These are phyloP conservation scores for Trichoderma orchidacearum DNA, from an alignment of 495 filamentous ascomycete species.

Conservation along the genomic window DNA sequence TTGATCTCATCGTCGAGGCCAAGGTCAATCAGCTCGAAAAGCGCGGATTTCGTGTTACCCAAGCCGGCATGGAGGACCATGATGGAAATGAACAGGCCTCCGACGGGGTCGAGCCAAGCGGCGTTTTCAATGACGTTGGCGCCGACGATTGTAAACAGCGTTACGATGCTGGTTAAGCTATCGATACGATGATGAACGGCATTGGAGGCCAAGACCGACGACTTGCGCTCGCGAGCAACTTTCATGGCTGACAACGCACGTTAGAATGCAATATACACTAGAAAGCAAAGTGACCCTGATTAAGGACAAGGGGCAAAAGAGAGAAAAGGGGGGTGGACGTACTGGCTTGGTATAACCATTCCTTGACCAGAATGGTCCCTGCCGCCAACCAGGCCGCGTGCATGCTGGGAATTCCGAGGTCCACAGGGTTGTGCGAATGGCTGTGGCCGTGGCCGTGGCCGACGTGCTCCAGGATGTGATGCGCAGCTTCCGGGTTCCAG, in stretches of 20 bases:
- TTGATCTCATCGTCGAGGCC: slow-evolving; percentile 75
- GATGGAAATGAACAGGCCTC: slow-evolving; percentile 76
- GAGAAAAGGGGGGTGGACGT: slow-evolving; percentile 22
- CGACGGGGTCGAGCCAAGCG: slow-evolving; percentile 89
- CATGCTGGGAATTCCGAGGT: slow-evolving; percentile 55
- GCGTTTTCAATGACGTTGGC: slow-evolving; percentile 76
- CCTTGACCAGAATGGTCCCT: slow-evolving; percentile 81
- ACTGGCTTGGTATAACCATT: slow-evolving; percentile 96
- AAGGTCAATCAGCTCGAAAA: slow-evolving; percentile 83
- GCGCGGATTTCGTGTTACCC: slow-evolving; percentile 66
- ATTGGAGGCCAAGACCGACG: slow-evolving; percentile 91
- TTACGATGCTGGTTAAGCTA: slow-evolving; percentile 86
- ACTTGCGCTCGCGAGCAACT: slow-evolving; percentile 86
- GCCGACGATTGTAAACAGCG: slow-evolving; percentile 72
- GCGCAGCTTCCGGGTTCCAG: slow-evolving; percentile 47
- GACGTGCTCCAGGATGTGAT: slow-evolving; percentile 31
- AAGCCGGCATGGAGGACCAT: slow-evolving; percentile 89
- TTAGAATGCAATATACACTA: slow-evolving; percentile 9
- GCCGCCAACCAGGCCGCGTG: slow-evolving; percentile 94
- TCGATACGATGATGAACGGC: slow-evolving; percentile 94
- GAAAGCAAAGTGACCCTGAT: background rate
- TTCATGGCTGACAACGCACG: slow-evolving; percentile 60
- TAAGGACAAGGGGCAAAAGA: background rate
- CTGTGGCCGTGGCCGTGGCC: slow-evolving; percentile 44
- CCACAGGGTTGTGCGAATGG: slow-evolving; percentile 44